Evolutionary conservation across 2,329 filamentous ascomycete genomes (phyloP).

Genomic region (Sclerotinia nivalis): DNA sequence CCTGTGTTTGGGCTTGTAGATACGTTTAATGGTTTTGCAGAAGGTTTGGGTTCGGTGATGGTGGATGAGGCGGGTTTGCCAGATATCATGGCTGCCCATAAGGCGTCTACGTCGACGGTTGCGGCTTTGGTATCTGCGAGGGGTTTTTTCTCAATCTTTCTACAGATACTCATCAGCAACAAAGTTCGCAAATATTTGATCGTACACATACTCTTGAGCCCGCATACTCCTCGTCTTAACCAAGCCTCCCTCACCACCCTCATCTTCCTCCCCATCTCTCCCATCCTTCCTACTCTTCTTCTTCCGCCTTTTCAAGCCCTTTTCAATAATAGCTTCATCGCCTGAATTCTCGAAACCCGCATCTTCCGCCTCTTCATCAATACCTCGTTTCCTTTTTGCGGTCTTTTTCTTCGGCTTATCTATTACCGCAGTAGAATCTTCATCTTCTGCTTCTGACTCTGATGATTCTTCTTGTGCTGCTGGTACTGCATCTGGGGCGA

Average conservation of each 20-base stretch:
- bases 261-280: conserved; percentile 59
- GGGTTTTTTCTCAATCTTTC: conserved; percentile 37
- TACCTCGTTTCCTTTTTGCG: conserved; percentile 43
- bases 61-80: conserved; percentile 38
- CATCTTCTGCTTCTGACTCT: conserved; percentile 48
- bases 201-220: conserved; percentile 57
- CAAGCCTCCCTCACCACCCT: conserved; percentile 64
- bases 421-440: conserved; percentile 35
- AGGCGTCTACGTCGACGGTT: conserved; percentile 69
- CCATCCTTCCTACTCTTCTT: conserved; percentile 45
- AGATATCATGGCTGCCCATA: conserved; percentile 68
- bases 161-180: conserved; percentile 22
- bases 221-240: conserved; percentile 74
- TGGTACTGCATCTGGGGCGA: conserved; percentile 58
- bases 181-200: background rate
- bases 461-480: conserved; percentile 50
- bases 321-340: conserved; percentile 69
- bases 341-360: conserved; percentile 66
- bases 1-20: background rate
- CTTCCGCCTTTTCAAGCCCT: conserved; percentile 54
- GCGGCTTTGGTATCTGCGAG: conserved; percentile 42
- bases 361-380: conserved; percentile 45
- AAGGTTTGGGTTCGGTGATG: conserved; percentile 15
- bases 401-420: conserved; percentile 26
- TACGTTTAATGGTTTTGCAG: conserved; percentile 4